Conservation (phyloP, 257 asterid species). For the Solanum rostratum region DNA sequence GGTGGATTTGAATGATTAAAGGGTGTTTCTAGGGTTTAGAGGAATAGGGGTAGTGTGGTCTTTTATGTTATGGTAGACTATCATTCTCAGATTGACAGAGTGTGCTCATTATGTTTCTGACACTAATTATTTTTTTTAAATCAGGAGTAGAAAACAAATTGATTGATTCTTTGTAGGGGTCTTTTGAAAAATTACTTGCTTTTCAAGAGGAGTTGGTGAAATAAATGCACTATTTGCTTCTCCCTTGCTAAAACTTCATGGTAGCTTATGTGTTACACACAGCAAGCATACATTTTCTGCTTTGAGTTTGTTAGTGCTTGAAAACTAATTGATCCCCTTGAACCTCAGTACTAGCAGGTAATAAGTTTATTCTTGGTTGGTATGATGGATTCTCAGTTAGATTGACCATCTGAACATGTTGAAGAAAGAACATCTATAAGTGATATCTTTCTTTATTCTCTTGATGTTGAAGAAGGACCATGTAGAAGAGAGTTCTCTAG, state of each 20-base stretch:
- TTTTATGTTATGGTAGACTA: constrained; percentile 6
- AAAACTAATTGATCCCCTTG: not conserved
- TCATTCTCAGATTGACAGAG: constrained; percentile 5
- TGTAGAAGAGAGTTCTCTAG: not conserved
- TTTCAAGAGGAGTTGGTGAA: constrained; percentile 24
- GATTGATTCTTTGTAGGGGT: constrained; percentile 26
- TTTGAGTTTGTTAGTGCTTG: not conserved
- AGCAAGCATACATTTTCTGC: not conserved
- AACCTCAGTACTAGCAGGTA: not conserved
- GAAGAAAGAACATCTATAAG: not conserved
- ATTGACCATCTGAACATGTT: not conserved
- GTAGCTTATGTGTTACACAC: not conserved
- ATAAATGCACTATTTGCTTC: constrained; percentile 17
- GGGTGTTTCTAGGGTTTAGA: not conserved
- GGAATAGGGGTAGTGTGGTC: constrained; percentile 37
- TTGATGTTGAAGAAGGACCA: not conserved
- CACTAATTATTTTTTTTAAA: constrained; percentile 19
- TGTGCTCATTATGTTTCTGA: constrained; percentile 21
- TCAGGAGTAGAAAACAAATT: constrained; percentile 35
- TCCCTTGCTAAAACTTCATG: constrained; percentile 17
- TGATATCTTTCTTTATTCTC: not conserved
- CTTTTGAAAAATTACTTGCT: constrained; percentile 25
- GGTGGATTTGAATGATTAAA: not conserved
- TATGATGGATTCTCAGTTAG: not conserved
- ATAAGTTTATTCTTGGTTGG: not conserved